Conservation (phyloP, 2,329 filamentous ascomycete species). For the Phyllosticta citrichinensis region DNA sequence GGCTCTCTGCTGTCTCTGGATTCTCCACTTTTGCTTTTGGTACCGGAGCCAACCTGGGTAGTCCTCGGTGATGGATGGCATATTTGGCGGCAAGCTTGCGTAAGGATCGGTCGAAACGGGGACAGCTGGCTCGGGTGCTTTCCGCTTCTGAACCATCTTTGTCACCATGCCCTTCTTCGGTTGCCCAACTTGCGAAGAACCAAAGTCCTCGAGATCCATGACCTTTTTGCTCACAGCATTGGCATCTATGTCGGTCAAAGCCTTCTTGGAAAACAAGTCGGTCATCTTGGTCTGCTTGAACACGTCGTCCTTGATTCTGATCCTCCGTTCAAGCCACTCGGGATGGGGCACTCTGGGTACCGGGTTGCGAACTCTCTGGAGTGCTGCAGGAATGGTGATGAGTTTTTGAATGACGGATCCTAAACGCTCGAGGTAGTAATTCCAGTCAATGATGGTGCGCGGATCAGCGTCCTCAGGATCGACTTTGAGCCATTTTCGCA, state of each 20-base stretch:
- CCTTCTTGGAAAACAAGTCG: constrained; percentile 69
- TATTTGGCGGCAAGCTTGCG: constrained; percentile 66
- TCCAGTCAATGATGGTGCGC: constrained; percentile 83
- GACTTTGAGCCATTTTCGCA: constrained; percentile 93
- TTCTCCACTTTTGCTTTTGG: constrained; percentile 98
- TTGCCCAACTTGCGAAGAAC: constrained; percentile 56
- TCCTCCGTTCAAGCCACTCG: constrained; percentile 89
- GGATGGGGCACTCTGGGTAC: constrained; percentile 89
- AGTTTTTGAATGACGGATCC: constrained; percentile 98
- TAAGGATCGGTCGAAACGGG: constrained; percentile 65
- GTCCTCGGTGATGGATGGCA: constrained; percentile 77
- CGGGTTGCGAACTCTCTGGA: constrained; percentile 91
- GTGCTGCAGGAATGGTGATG: constrained; percentile 92
- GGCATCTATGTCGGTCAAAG: constrained; percentile 60
- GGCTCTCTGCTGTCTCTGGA: constrained; percentile 82
- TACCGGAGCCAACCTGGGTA: constrained; percentile 84
- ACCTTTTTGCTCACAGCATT: constrained; percentile 51
- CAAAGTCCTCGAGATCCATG: constrained; percentile 74
- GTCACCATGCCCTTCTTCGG: constrained; percentile 35
- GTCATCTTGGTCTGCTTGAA: constrained; percentile 99
- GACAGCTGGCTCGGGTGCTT: constrained; percentile 34
- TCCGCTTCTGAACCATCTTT: constrained; percentile 40
- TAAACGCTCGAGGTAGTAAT: constrained; percentile 91
- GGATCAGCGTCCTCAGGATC: constrained; percentile 88
- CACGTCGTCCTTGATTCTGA: constrained; percentile 91